phyloP scores from a whole-genome alignment of 1,139 yeast species.

The Geotrichum reessii region DNA sequence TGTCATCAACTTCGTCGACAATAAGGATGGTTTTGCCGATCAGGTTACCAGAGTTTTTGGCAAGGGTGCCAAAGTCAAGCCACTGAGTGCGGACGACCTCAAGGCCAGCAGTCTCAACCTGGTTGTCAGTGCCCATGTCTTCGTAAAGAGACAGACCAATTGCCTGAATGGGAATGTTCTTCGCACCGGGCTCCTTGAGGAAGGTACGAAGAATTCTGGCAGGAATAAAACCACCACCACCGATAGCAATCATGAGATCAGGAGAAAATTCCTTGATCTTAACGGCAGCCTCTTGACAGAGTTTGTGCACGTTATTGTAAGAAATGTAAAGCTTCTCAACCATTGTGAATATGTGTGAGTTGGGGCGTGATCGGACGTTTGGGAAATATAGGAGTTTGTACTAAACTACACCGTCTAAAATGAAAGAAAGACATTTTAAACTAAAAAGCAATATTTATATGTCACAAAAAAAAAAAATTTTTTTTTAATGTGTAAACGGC shows the following conservation, averaged over 20 bases:
- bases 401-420: background rate
- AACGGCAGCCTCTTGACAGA: conserved; percentile 80
- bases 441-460: background rate
- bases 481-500: background rate
- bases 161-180: conserved; percentile 90
- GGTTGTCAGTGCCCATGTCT: conserved; percentile 49
- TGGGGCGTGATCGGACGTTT: conserved; percentile 2
- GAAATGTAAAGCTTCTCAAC: conserved; percentile 69
- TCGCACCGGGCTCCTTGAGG: conserved; percentile 76
- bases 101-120: conserved; percentile 64
- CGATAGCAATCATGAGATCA: conserved; percentile 82
- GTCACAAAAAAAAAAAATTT: background rate
- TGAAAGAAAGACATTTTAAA: background rate
- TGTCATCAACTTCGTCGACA: conserved; percentile 93
- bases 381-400: background rate
- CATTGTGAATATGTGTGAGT: background rate
- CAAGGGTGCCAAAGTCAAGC: conserved; percentile 69
- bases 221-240: conserved; percentile 95
- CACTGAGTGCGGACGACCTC: conserved; percentile 92
- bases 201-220: conserved; percentile 92
- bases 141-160: conserved; percentile 87
- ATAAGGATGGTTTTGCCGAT: conserved; percentile 78
- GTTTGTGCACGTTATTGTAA: conserved; percentile 88
- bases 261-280: conserved; percentile 68
- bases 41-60: conserved; percentile 56